Base-by-base conservation (phyloP, 2,329 filamentous ascomycete species). In the Arthrocladium fulminans region DNA sequence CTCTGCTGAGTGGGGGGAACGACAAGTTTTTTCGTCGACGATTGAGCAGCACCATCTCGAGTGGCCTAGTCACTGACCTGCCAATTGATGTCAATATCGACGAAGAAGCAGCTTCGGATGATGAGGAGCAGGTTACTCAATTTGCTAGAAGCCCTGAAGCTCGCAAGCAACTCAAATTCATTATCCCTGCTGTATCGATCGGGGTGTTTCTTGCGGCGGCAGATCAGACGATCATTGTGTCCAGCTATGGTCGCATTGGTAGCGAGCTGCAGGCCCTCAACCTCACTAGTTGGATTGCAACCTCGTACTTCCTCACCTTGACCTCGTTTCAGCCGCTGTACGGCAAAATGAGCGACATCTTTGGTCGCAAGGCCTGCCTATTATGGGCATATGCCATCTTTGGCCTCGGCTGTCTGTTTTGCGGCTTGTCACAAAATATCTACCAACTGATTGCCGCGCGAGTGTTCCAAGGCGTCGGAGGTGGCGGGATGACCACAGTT, bases 161-260 rank as follows among this genome's bases (percentile, higher is more conserved):
- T 20, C 38, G 17, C 5, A 70, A 70, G 56, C 66, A 66, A 45
- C 63, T 83, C 61, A 72, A 71, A 48, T 76, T 75, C 55, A 76
- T 84, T 47, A 64, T 83, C 27, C 80, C 80, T 2, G 78, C 80
- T 1, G 65, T 83, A 40, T 75, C 73, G 7, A 73, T 83, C 46
- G 80, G 80, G n/a, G 76, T 80, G 68, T 86, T 86, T 60, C 72
- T 90, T 6, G 76, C 81, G 17, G 83, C 85, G 3, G 74, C 83
- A 44, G 86, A 90, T 60, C 84, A 88, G 63, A 86, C 86, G 0
- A 79, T 89, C 47, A 81, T 86, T 24, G 79, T 89, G 42, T 80
- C 80, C n/a, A 81, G 76, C n/a, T 88, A 88, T 63, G 83, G 83
- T 43, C 79, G 76, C 53, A 89, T 90, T 57, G 85, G 84, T 9